phyloP scores from a whole-genome alignment of 306 rosid genomes.

The Glycine latifolia region DNA sequence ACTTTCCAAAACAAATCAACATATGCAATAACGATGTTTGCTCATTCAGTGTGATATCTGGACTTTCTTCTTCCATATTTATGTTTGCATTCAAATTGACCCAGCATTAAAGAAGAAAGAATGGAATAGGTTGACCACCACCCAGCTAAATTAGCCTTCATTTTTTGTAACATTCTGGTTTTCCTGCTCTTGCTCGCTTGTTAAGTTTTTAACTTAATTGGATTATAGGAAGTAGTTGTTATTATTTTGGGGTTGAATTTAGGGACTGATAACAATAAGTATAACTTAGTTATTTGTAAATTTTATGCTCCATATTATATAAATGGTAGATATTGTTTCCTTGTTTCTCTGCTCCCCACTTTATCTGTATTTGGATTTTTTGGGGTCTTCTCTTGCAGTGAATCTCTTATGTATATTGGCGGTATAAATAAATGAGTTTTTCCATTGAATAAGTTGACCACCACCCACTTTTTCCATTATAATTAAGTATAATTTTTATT shows the following conservation, averaged over 20 bases:
- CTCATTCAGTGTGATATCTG: not conserved
- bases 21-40: conserved; percentile 54
- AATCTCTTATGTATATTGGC: no score
- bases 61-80: not conserved
- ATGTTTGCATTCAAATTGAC: not conserved
- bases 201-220: conserved; percentile 41
- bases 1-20: conserved; percentile 54
- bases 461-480: no score
- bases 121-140: not conserved
- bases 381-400: no score
- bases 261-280: not conserved
- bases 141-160: not conserved
- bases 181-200: not conserved
- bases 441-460: no score
- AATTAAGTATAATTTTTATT: no score
- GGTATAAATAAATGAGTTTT: no score
- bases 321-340: not conserved
- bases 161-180: not conserved
- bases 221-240: conserved; percentile 39
- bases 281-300: not conserved
- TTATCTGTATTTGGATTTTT: no score
- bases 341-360: no score
- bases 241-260: not conserved
- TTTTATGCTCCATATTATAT: not conserved
- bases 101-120: conserved; percentile 9